Percentiles rank a stretch among this genome's conserved stretches.
These are phyloP conservation scores for Teunomyces tritomae DNA, from an alignment of 805 yeast species.

Conservation along the genomic window DNA sequence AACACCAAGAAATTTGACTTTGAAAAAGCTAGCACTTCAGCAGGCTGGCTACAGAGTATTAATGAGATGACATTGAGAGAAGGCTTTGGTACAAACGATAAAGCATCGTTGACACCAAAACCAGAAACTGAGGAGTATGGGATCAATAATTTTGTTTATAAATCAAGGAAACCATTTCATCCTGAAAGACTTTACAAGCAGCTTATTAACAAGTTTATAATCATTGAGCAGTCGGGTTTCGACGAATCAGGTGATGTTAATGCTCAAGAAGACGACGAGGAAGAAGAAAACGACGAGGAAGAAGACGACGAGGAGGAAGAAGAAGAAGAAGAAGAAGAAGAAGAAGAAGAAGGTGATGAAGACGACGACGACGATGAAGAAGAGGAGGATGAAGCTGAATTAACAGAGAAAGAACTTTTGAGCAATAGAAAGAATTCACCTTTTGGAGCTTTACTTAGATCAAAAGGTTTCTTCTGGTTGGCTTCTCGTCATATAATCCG, in stretches of 20 bases:
- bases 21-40: conserved; percentile 41
- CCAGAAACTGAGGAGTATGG: conserved; percentile 49
- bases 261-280: conserved; percentile 17
- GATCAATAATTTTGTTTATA: conserved; percentile 42
- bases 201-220: conserved; percentile 34
- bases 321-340: conserved; percentile 11
- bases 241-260: conserved; percentile 3
- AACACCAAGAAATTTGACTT: conserved; percentile 38
- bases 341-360: conserved; percentile 12
- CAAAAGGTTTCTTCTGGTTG: conserved; percentile 47
- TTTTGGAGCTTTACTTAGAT: conserved; percentile 37
- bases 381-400: conserved; percentile 11
- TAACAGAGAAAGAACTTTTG: conserved; percentile 23
- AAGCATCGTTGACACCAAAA: conserved; percentile 31
- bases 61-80: conserved; percentile 35
- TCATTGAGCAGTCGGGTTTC: conserved; percentile 18
- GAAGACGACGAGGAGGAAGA: conserved; percentile 13
- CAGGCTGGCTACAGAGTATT: conserved; percentile 45
- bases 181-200: conserved; percentile 40
- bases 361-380: conserved; percentile 8
- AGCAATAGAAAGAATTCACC: conserved; percentile 33
- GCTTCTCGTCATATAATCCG: conserved; percentile 39
- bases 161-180: conserved; percentile 43
- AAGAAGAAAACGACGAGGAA: conserved; percentile 6
- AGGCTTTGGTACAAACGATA: conserved; percentile 22